Conservation (phyloP, 1,284 basidiomycete genomes). For the Tylopilus orsonianus region DNA sequence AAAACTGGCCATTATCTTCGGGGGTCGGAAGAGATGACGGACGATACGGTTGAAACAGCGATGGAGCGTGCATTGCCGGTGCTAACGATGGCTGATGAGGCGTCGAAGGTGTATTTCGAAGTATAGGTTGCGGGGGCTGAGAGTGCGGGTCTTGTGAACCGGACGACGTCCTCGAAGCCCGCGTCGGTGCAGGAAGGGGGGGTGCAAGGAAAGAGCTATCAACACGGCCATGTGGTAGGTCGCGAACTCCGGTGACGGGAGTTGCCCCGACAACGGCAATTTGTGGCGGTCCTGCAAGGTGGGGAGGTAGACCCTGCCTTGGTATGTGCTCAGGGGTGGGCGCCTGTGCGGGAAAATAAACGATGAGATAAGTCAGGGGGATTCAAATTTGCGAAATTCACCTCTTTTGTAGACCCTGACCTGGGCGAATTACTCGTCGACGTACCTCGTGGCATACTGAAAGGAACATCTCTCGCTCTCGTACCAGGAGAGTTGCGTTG, state of each 20-base stretch:
- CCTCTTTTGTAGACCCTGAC: constrained; percentile 28
- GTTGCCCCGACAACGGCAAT: constrained; percentile 35
- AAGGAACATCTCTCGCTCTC: constrained; percentile 16
- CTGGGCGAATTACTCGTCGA: constrained; percentile 25
- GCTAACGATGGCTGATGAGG: constrained; percentile 22
- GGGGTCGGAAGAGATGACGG: constrained; percentile 20
- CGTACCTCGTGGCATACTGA: constrained; percentile 25
- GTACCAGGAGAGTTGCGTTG: constrained; percentile 27
- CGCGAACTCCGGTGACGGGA: constrained; percentile 15
- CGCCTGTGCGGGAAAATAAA: constrained; percentile 11
- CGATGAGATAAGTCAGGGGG: constrained; percentile 9
- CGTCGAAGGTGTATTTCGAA: constrained; percentile 7
- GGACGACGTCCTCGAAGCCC: constrained; percentile 27
- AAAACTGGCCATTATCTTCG: constrained; percentile 24
- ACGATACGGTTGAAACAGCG: constrained; percentile 29
- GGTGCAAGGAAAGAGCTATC: constrained; percentile 29
- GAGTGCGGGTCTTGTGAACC: constrained; percentile 23
- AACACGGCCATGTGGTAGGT: constrained; percentile 26
- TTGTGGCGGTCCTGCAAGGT: constrained; percentile 27
- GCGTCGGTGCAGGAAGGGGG: constrained; percentile 28
- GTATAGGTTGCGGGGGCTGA: constrained; percentile 13
- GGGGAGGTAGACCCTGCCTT: constrained; percentile 11
- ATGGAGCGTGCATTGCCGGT: constrained; percentile 19
- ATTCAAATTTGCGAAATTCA: constrained; percentile 5
- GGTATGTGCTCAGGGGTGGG: constrained; percentile 22